Evolutionary conservation across 495 filamentous ascomycete species (phyloP).

Genomic region (Podospora pseudocomata): DNA sequence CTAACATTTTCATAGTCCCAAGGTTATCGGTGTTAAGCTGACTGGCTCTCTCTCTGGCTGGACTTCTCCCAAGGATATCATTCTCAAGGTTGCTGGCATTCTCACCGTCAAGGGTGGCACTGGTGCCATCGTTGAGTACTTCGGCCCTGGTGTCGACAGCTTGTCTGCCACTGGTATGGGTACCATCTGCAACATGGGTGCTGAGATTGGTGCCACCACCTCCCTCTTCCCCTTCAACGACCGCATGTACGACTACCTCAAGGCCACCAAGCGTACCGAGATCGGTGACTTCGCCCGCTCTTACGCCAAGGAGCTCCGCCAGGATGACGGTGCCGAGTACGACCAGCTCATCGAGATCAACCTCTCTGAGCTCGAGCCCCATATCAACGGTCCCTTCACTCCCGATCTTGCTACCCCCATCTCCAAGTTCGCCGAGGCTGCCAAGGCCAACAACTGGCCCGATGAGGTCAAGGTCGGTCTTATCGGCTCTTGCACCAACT

Average conservation of each 20-base stretch:
- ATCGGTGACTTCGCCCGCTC: constrained; percentile 86
- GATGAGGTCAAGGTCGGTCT: constrained; percentile 95
- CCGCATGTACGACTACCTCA: constrained; percentile 92
- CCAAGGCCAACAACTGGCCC: constrained; percentile 92
- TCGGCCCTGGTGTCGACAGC: constrained; percentile 69
- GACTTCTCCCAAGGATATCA: constrained; percentile 92
- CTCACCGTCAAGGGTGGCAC: constrained; percentile 98
- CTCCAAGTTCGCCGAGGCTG: constrained; percentile 94
- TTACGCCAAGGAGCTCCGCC: constrained; percentile 81
- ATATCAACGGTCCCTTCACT: constrained; percentile 99
- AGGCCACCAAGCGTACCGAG: constrained; percentile 81
- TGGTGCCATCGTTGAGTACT: constrained; percentile 94
- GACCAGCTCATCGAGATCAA: constrained; percentile 96
- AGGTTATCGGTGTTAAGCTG: constrained; percentile 92
- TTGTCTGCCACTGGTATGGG: constrained; percentile 62
- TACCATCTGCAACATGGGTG: constrained; percentile 71
- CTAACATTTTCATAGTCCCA: constrained; percentile 47
- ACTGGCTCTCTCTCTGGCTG: constrained; percentile 89
- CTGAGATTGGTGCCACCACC: constrained; percentile 94
- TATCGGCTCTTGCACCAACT: constrained; percentile 99
- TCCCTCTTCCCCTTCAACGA: constrained; percentile 99
- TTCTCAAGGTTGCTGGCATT: constrained; percentile 95
- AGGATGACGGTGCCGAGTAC: constrained; percentile 93
- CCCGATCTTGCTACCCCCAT: constrained; percentile 97
- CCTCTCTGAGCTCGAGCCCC: constrained; percentile 89